Conservation (phyloP, 257 asterid species). For the Agastache rugosa region DNA sequence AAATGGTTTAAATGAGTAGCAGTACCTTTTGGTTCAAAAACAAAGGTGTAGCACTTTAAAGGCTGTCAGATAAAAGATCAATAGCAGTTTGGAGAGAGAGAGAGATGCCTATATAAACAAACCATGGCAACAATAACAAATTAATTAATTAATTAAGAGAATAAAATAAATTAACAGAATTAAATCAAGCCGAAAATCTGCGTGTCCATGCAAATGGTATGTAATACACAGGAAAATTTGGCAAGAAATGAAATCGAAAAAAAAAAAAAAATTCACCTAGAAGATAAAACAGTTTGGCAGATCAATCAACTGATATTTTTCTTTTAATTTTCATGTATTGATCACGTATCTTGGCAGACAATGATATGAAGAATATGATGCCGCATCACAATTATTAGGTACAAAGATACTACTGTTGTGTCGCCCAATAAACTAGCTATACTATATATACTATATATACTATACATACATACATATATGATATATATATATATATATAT, state of each 20-base stretch:
- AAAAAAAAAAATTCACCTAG: neutral
- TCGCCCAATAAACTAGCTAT: neutral
- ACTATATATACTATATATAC: neutral
- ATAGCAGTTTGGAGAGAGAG: neutral
- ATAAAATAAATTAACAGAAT: too few relatives aligned
- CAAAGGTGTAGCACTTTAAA: neutral
- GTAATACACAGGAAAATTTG: neutral
- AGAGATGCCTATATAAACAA: too few relatives aligned
- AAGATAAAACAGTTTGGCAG: neutral
- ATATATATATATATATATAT: neutral
- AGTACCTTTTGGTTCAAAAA: neutral
- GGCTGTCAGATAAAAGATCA: neutral
- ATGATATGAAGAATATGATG: constrained; percentile 11
- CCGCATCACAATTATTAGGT: constrained; percentile 32
- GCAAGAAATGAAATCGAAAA: neutral
- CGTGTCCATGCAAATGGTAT: too few relatives aligned
- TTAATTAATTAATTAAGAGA: too few relatives aligned
- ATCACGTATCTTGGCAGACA: constrained; percentile 21
- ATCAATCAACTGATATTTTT: neutral
- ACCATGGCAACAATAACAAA: too few relatives aligned
- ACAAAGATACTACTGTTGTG: constrained; percentile 30
- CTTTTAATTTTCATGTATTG: neutral
- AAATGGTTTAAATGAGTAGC: neutral
- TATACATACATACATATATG: too few relatives aligned
- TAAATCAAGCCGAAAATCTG: neutral